These are phyloP conservation scores for Auricularia auricula-judae DNA, from an alignment of 768 basidiomycete species.

Conservation along the genomic window DNA sequence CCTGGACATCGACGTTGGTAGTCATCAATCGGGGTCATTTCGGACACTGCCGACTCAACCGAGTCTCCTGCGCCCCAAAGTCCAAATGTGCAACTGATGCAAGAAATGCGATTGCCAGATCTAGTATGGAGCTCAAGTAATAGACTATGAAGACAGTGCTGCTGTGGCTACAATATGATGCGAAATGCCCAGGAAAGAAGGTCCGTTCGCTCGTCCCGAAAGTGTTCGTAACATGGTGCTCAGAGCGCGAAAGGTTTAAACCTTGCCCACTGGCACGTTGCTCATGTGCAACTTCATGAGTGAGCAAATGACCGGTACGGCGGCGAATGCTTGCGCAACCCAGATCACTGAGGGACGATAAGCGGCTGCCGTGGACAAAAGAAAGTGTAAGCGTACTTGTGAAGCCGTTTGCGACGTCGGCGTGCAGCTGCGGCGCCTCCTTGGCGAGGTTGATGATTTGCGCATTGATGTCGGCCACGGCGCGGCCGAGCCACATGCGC, in stretches of 20 bases:
- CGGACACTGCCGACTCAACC: too few relatives aligned
- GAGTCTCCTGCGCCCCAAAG: too few relatives aligned
- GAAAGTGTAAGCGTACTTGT: conserved; percentile 40
- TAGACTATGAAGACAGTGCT: too few relatives aligned
- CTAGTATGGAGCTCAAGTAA: too few relatives aligned
- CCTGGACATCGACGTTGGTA: not conserved
- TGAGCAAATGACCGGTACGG: conserved; percentile 56
- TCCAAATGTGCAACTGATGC: too few relatives aligned
- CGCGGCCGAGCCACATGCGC: conserved; percentile 75
- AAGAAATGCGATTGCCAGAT: too few relatives aligned
- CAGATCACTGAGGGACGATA: conserved; percentile 47
- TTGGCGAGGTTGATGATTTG: conserved; percentile 42
- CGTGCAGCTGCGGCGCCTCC: conserved; percentile 48
- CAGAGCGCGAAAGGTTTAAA: not conserved
- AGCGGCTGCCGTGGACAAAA: not conserved
- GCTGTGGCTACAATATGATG: too few relatives aligned
- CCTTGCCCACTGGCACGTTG: not conserved
- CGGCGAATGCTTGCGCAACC: conserved; percentile 67
- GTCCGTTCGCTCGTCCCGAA: not conserved
- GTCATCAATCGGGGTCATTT: not conserved
- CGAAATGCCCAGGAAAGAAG: not conserved
- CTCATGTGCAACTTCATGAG: conserved; percentile 56
- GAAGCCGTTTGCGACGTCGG: conserved; percentile 58
- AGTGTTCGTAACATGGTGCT: not conserved
- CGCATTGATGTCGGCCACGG: conserved; percentile 65